Evolutionary conservation across 371 early-diverging fungal genomes (phyloP), one percentile per base, ranked within the genome.

Genomic region (Syncephalastrum contaminatum): DNA sequence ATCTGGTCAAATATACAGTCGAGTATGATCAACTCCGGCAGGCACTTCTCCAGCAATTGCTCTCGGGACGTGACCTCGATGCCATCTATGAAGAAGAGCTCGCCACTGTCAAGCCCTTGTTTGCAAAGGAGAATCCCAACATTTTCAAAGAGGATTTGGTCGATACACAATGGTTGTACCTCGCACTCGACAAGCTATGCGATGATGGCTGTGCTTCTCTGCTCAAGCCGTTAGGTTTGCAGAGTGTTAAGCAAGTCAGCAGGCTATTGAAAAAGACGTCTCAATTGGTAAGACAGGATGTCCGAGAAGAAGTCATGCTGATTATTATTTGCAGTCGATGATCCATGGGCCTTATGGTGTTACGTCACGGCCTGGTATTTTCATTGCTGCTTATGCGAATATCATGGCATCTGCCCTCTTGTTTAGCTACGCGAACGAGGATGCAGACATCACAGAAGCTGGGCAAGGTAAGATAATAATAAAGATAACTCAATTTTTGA

Each of bases 71-170:
- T 0, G 36, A 30, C 36, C 36, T 30, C 12, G 36, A 30, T 8
- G 36, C 36, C 42, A 49, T 68, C 1, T 70, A 64, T 53, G 58
- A 72, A 39, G 60, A 70, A 16, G 73, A 72, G 21, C 21, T 67
- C 4, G 48, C 51, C 10, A 53, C 57, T 8, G 58, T 63, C 1
- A 72, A 70, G 55, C 70, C 64, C 6, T 54, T 82, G 4, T 82
- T 82, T 62, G 78, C 60, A 48, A 74, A 73, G 51, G 82, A 82
- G 46, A 72, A 71, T 45, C 77, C 82, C 27, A 82, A 82, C 42
- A 82, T 80, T 44, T 82, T 73, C 53, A 77, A 78, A 39, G 82
- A 82, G 58, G 74, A 75, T 43, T 51, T 82, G 41, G 62, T 82
- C 27, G 82, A 82, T 54, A 44, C 71, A n/a, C 80, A 82, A 66